Evolutionary conservation across 164 flowering plant species (phyloP).

Genomic region (Nelumbo lutea): DNA sequence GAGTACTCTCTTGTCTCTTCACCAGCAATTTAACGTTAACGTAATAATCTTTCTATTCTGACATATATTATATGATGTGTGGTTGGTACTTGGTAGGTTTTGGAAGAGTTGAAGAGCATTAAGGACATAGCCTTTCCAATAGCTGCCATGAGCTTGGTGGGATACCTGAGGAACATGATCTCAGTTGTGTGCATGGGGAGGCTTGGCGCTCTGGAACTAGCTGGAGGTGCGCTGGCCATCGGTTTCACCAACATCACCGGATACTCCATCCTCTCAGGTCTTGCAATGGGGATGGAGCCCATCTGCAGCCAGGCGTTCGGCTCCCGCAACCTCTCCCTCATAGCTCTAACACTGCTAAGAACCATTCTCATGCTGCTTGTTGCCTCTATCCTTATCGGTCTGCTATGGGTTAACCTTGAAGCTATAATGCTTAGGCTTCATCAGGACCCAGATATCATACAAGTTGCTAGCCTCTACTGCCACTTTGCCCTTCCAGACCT

Average conservation of each 20-base stretch:
- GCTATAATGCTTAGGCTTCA: conserved; percentile 58
- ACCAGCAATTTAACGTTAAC: background rate
- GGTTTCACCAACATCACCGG: conserved; percentile 97
- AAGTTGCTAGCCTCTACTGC: conserved; percentile 60
- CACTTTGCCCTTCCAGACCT: conserved; percentile 69
- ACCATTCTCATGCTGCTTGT: conserved; percentile 57
- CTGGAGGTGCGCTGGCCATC: conserved; percentile 87
- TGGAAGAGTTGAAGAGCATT: conserved; percentile 66
- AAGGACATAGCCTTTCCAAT: conserved; percentile 55
- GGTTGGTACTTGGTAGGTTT: conserved; percentile 28
- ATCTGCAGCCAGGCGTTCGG: conserved; percentile 88
- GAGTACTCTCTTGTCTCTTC: background rate
- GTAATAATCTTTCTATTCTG: background rate
- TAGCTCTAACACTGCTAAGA: conserved; percentile 44
- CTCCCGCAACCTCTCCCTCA: conserved; percentile 46
- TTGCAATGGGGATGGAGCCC: conserved; percentile 95
- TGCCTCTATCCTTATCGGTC: conserved; percentile 52
- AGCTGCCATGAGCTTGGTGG: conserved; percentile 52
- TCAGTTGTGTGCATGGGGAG: conserved; percentile 79
- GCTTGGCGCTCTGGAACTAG: conserved; percentile 80
- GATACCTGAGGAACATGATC: conserved; percentile 60
- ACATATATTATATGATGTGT: background rate
- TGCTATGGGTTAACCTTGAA: conserved; percentile 71
- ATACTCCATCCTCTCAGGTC: conserved; percentile 79
- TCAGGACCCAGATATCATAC: conserved; percentile 52